These are phyloP conservation scores for Mayamaea pseudoterrestris DNA, from an alignment of 108 stramenopile species.

Conservation along the genomic window DNA sequence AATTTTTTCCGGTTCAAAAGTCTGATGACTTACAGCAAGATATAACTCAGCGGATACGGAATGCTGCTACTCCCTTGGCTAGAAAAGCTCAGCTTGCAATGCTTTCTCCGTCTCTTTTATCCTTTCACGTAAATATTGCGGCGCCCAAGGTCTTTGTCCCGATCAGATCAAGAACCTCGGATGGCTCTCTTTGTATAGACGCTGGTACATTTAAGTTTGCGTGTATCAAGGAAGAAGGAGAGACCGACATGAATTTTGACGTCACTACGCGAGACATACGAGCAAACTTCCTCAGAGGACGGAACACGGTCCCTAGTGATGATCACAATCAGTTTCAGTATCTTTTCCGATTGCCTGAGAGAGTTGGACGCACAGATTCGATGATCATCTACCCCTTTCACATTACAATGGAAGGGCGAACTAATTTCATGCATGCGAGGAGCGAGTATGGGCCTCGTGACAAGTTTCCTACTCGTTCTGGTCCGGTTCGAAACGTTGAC, in stretches of 20 bases:
- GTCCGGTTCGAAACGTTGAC: constrained; percentile 8
- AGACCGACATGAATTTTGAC: constrained; percentile 26
- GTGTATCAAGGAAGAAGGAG: constrained; percentile 23
- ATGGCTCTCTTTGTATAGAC: constrained; percentile 56
- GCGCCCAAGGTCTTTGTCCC: constrained; percentile 74
- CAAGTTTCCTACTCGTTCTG: not conserved
- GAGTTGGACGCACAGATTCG: constrained; percentile 2
- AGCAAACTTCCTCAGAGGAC: constrained; percentile 24
- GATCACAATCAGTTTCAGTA: not conserved
- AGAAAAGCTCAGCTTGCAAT: constrained; percentile 59
- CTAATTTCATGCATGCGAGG: no score
- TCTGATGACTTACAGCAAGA: constrained; percentile 17
- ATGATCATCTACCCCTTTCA: constrained; percentile 50
- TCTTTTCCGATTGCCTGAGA: not conserved
- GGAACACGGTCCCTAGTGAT: not conserved
- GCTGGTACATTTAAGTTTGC: constrained; percentile 41
- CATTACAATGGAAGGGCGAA: constrained; percentile 11
- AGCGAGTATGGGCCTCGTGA: no score
- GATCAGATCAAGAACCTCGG: constrained; percentile 20
- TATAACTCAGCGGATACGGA: constrained; percentile 40
- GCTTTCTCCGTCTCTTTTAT: constrained; percentile 42
- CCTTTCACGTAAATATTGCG: constrained; percentile 43
- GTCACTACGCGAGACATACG: constrained; percentile 39
- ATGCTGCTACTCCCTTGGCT: constrained; percentile 66
- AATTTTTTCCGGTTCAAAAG: constrained; percentile 40